Conservation (phyloP, 306 rosid species). For the Hylodesmum podocarpum region DNA sequence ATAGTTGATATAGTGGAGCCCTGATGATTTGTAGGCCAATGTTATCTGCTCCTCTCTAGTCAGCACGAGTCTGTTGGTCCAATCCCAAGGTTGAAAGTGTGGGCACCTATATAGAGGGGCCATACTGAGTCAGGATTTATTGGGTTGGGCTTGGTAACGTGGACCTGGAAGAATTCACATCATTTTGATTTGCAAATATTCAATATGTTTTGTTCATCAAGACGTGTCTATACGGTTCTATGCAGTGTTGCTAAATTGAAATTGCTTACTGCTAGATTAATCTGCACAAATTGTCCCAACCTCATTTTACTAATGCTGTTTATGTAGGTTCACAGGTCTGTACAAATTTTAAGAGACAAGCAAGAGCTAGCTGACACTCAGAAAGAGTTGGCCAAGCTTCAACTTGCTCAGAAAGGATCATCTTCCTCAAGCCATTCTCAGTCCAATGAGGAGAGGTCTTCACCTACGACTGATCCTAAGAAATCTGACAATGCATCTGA, state of each 20-base stretch:
- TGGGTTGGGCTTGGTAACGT: background rate
- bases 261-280: background rate
- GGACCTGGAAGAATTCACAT: background rate
- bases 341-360: constrained; percentile 92
- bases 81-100: background rate
- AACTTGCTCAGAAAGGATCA: constrained; percentile 82
- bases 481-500: constrained; percentile 67
- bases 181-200: background rate
- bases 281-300: background rate
- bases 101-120: background rate
- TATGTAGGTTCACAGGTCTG: constrained; percentile 93
- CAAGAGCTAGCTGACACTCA: constrained; percentile 96
- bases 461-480: constrained; percentile 57
- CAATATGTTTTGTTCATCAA: background rate
- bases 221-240: background rate
- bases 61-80: background rate
- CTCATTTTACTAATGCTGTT: constrained; percentile 6
- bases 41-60: background rate
- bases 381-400: constrained; percentile 94
- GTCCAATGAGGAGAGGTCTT: constrained; percentile 72
- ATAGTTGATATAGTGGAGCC: background rate
- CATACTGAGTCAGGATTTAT: background rate
- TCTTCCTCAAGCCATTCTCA: constrained; percentile 70
- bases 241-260: constrained; percentile 5
- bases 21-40: background rate